Base-by-base conservation (phyloP, 345 rosid genomes). In the Cochlearia excelsa region DNA sequence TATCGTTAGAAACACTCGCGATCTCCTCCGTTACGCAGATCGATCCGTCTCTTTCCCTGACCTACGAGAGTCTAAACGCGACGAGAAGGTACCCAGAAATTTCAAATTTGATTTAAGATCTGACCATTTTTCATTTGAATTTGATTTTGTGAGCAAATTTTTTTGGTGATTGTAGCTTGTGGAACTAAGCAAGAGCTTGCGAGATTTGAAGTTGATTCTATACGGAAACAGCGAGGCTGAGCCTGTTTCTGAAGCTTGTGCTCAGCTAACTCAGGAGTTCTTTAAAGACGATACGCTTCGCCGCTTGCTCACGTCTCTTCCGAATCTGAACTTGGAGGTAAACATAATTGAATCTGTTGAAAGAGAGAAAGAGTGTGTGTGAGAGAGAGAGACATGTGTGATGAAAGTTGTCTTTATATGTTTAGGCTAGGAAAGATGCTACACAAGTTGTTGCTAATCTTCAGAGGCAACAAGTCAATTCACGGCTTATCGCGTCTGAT, bases 381-480 rank as follows among this genome's bases (percentile, higher is more conserved):
- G 23, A 16, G 23, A 1, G 3, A 47, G 29, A 6, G 26, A 7
- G 27, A 3, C 2, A 26, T 50, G 26, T 26, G 30, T 26, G 9
- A 26, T 50, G 54, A 51, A 34, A 7, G 26, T 2, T 30, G 1
- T 35, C 5, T 30, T 11, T 51, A 54, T 4, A 10, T 16, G 23
- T 16, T 49, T 82, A 93, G 99, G 78, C 99, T 1, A 81, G 95
- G 59, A 93, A 87, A 81, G 99, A 89, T 84, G 94, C 92, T 66
- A 93, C 99, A 10, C 97, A 89, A 78, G 90, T 93, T 61, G 95
- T 90, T 60, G 99, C 99, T 30, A 93, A 93, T 81, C 80, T 93
- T 63, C 99, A 90, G 74, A 78, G 99, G 75, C 99, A 90, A 56
- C 99, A 87, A 84, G 97, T 93, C 68, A 73, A 85, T 1, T 89